These are phyloP conservation scores for Monosporascus cannonballus DNA, from an alignment of 2,329 filamentous ascomycete species.

Conservation along the genomic window DNA sequence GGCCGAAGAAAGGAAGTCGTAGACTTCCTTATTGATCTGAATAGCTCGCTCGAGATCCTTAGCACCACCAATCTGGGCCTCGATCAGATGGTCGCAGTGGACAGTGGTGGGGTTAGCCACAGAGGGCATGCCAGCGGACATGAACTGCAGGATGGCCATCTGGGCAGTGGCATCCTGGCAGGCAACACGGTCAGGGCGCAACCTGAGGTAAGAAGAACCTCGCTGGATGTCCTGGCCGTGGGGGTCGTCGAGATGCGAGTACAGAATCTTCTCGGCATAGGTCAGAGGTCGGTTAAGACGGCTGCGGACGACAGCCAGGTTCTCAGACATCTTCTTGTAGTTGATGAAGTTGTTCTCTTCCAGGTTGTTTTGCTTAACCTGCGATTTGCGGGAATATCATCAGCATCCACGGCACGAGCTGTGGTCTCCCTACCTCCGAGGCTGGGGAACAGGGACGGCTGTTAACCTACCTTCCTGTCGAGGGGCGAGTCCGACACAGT, in stretches of 20 bases:
- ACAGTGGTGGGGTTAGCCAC: conserved; percentile 94
- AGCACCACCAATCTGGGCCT: conserved; percentile 85
- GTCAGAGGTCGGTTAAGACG: conserved; percentile 91
- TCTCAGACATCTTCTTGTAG: conserved; percentile 99
- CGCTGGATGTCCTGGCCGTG: conserved; percentile 95
- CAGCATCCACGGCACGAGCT: conserved; percentile 10
- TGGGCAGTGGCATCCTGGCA: conserved; percentile 99
- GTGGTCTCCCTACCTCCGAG: background rate
- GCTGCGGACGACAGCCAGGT: conserved; percentile 81
- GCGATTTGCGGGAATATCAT: conserved; percentile 19
- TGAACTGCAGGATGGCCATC: conserved; percentile 99
- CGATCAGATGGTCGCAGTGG: conserved; percentile 99
- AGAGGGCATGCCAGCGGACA: conserved; percentile 94
- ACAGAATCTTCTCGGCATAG: conserved; percentile 97
- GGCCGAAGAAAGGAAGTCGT: conserved; percentile 88
- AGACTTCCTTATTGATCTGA: conserved; percentile 97
- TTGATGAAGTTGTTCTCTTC: conserved; percentile 97
- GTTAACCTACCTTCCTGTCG: conserved; percentile 68
- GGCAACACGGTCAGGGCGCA: conserved; percentile 94
- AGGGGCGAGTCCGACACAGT: conserved; percentile 82
- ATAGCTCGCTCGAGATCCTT: conserved; percentile 92
- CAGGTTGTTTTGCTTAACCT: conserved; percentile 92
- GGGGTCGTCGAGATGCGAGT: conserved; percentile 97
- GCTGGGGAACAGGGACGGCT: background rate
- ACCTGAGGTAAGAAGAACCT: conserved; percentile 90